A percentile compares a stretch with the other conserved stretches of the same genome.
Conservation (phyloP, 2,329 filamentous ascomycete genomes). For the Aplosporella prunicola region DNA sequence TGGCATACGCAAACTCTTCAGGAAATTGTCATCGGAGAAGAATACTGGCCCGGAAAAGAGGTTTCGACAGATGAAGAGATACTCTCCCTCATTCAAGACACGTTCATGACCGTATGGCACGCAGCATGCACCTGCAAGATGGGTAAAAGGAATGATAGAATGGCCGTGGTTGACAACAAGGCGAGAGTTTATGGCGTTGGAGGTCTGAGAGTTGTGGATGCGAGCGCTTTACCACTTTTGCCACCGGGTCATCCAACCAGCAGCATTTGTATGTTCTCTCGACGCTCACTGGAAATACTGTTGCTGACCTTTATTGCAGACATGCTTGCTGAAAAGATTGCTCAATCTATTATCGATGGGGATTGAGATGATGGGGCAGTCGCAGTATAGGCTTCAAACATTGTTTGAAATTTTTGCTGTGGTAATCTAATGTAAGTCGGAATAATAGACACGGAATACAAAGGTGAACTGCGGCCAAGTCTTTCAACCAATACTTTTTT, state of each 20-base stretch:
- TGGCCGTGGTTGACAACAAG: slow-evolving; percentile 28
- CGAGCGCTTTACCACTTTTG: slow-evolving; percentile 22
- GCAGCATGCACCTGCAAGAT: slow-evolving; percentile 29
- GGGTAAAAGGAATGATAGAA: slow-evolving; percentile 24
- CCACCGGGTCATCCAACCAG: slow-evolving; percentile 20
- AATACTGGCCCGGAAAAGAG: slow-evolving; percentile 19
- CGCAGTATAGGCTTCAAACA: too few species aligned
- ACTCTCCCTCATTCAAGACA: slow-evolving; percentile 14
- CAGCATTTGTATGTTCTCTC: not conserved
- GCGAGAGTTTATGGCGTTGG: slow-evolving; percentile 30
- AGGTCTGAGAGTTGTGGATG: slow-evolving; percentile 31
- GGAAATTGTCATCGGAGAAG: slow-evolving; percentile 17
- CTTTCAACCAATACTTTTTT: too few species aligned
- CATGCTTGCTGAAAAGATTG: too few species aligned
- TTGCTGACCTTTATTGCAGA: not conserved
- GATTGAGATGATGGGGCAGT: too few species aligned
- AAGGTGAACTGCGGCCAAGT: too few species aligned
- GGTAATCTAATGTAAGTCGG: too few species aligned
- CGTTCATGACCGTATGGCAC: slow-evolving; percentile 26
- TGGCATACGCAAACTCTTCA: slow-evolving; percentile 18
- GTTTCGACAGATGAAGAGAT: slow-evolving; percentile 21
- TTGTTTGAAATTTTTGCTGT: too few species aligned
- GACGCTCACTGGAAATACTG: too few species aligned
- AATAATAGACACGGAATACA: too few species aligned
- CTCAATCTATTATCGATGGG: too few species aligned